Evolutionary conservation across 2,329 filamentous ascomycete species (phyloP), one percentile per base, ranked within the genome.

Genomic region (Ophiostoma tasmaniense): DNA sequence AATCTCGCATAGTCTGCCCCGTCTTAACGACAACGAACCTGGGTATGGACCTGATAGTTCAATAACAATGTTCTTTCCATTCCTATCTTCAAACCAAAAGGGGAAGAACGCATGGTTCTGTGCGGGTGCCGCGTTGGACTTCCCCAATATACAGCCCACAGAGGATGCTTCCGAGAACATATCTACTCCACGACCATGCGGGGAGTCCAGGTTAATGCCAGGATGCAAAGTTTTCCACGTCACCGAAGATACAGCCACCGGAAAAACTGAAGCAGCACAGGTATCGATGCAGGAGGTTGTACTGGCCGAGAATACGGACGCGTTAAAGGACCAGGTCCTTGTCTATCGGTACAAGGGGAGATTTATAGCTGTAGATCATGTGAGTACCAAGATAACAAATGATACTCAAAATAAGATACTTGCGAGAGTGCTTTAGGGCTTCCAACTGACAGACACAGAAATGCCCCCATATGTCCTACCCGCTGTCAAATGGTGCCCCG

Each of bases 281-380:
- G 71, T 77, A 0, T 70, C 80, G 2, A 73, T 77, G 0, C 75
- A 76, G 0, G 78, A 81, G 8, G 76, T 75, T 1, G 69, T 71
- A 1, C 22, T 59, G 61, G 62, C 37, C 8, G 76, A 76, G 30
- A 73, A 74, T 10, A 77, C 74, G 1, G 76, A 76, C 3, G 77
- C 80, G 2, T 68, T 87, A 69, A 81, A 80, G 64, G 81, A 89
- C 68, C 88, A 90, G 73, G 85, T 90, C 0, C 79, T 91, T 22
- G 81, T 91, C 0, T 91, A 90, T 71, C 82, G 82, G 72, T 89
- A 89, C 73, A 83, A 82, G 67, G 85, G 84, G 2, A 86, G 84
- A 70, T 80, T 90, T n/a, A 84, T 90, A 73, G 89, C 89, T 0
- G 79, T 90, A 28, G 87, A 91, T 70, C 88, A 90, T 79, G 88